phyloP scores from a whole-genome alignment of 2,329 filamentous ascomycete genomes.

The Cryoendolithus antarcticus region DNA sequence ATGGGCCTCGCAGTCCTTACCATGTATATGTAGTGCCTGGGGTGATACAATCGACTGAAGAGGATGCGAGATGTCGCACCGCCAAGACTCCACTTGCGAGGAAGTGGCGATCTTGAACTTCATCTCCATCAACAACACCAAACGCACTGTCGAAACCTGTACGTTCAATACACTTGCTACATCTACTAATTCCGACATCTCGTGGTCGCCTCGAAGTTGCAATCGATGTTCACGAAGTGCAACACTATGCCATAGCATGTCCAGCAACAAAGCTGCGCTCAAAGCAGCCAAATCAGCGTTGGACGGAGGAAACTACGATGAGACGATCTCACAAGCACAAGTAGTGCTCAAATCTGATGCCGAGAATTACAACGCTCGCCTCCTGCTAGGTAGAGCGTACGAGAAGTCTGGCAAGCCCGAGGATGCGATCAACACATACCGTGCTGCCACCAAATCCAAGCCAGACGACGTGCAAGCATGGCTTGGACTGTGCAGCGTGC shows the following conservation, averaged over 20 bases:
- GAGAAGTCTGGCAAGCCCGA: conserved; percentile 62
- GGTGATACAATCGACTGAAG: too few relatives aligned
- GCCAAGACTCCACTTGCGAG: too few relatives aligned
- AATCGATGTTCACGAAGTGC: too few relatives aligned
- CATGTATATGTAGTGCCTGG: too few relatives aligned
- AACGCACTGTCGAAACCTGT: too few relatives aligned
- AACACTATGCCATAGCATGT: conserved; percentile 25
- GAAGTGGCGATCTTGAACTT: too few relatives aligned
- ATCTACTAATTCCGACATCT: too few relatives aligned
- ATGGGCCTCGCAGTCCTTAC: too few relatives aligned
- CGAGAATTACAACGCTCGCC: conserved; percentile 70
- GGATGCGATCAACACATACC: conserved; percentile 66
- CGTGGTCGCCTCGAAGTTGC: too few relatives aligned
- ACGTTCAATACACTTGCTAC: too few relatives aligned
- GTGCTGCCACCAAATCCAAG: conserved; percentile 57
- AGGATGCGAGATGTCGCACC: too few relatives aligned
- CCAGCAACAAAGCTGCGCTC: conserved; percentile 54
- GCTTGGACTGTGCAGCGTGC: conserved; percentile 79
- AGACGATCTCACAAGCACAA: conserved; percentile 57
- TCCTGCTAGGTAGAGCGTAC: conserved; percentile 78
- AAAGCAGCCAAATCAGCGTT: conserved; percentile 72
- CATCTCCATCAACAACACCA: too few relatives aligned
- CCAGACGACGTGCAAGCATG: conserved; percentile 71
- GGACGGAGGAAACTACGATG: conserved; percentile 65
- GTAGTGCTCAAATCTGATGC: conserved; percentile 59